phyloP scores from a whole-genome alignment of 2,329 filamentous ascomycete genomes.

The Paracoccidioides brasiliensis region DNA sequence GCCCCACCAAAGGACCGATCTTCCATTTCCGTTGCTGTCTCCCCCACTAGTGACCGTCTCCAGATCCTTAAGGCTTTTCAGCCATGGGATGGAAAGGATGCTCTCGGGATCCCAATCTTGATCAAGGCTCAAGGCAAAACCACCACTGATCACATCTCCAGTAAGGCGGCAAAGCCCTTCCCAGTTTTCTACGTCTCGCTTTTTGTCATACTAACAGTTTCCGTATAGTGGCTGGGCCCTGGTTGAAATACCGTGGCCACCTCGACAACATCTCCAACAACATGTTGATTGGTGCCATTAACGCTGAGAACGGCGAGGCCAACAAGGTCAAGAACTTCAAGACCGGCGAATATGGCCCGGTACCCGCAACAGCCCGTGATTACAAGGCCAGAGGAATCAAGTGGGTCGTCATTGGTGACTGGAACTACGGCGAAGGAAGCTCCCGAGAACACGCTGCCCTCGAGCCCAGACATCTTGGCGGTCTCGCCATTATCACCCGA shows the following conservation, averaged over 20 bases:
- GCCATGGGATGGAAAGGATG: slow-evolving; percentile 87
- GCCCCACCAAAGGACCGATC: slow-evolving; percentile 71
- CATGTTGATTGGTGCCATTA: slow-evolving; percentile 96
- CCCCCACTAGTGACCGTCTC: slow-evolving; percentile 82
- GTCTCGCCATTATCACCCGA: slow-evolving; percentile 89
- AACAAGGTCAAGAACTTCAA: slow-evolving; percentile 94
- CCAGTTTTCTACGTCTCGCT: neutral
- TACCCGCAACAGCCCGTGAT: slow-evolving; percentile 87
- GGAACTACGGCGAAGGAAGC: slow-evolving; percentile 97
- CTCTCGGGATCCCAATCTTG: slow-evolving; percentile 68
- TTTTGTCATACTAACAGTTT: slow-evolving; percentile 8
- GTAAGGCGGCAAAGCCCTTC: slow-evolving; percentile 14
- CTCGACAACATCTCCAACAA: slow-evolving; percentile 99
- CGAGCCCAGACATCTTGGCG: slow-evolving; percentile 92
- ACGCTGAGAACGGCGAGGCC: slow-evolving; percentile 87
- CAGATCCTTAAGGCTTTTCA: slow-evolving; percentile 80
- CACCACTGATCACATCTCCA: slow-evolving; percentile 93
- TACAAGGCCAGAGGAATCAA: slow-evolving; percentile 95
- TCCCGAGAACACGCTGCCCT: slow-evolving; percentile 98
- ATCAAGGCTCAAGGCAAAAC: slow-evolving; percentile 97
- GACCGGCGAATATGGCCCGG: slow-evolving; percentile 70
- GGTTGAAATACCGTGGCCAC: slow-evolving; percentile 98
- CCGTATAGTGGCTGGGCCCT: slow-evolving; percentile 62
- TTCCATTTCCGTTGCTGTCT: slow-evolving; percentile 64
- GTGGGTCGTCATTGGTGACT: slow-evolving; percentile 98